Conservation (phyloP, 2,329 filamentous ascomycete genomes). For the Diaporthe sp. region DNA sequence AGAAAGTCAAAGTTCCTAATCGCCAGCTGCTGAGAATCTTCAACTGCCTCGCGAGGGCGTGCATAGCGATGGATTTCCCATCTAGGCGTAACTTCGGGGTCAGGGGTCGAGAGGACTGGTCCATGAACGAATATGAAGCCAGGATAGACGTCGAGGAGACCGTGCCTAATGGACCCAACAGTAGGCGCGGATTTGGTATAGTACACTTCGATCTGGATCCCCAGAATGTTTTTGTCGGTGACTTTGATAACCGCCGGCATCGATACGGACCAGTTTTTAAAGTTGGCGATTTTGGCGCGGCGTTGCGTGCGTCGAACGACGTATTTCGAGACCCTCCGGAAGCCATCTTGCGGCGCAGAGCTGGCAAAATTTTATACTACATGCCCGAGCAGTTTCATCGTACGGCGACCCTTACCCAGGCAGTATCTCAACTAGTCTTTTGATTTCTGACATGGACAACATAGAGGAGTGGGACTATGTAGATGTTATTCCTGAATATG, state of each 20-base stretch:
- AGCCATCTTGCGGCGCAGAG: slow-evolving; percentile 3
- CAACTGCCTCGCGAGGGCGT: slow-evolving; percentile 23
- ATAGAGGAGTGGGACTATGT: slow-evolving; percentile 32
- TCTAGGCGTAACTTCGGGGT: not conserved
- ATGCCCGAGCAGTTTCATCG: slow-evolving; percentile 20
- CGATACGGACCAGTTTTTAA: slow-evolving; percentile 8
- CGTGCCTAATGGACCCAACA: not conserved
- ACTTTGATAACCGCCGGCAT: not conserved
- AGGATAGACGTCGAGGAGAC: not conserved
- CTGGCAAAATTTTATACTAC: not conserved
- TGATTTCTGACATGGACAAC: not conserved
- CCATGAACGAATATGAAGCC: not conserved
- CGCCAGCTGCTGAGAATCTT: slow-evolving; percentile 8
- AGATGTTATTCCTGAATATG: slow-evolving; percentile 14
- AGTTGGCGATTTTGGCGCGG: slow-evolving; percentile 7
- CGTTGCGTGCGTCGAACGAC: not conserved
- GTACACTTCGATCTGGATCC: slow-evolving; percentile 33
- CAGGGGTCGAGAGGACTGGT: not conserved
- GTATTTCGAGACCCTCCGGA: slow-evolving; percentile 2
- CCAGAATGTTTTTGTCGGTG: slow-evolving; percentile 28
- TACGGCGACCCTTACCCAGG: not conserved
- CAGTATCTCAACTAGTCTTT: not conserved
- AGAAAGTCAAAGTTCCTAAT: not conserved
- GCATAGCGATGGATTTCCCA: slow-evolving; percentile 32
- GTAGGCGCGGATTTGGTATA: slow-evolving; percentile 4